phyloP scores from a whole-genome alignment of 257 asterid species.

The Solanum medicagineum region DNA sequence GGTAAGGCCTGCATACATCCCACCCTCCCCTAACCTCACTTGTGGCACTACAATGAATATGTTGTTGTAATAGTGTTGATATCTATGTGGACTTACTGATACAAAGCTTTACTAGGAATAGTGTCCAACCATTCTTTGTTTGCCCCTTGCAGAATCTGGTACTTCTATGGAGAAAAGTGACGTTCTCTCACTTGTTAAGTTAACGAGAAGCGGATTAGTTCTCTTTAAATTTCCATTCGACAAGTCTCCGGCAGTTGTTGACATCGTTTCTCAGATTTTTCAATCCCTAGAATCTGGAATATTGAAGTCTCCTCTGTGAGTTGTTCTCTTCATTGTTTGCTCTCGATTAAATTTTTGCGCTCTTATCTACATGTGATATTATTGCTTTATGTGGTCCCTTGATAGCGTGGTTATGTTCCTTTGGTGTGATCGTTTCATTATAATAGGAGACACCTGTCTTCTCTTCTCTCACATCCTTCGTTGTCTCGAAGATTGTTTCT shows the following conservation, averaged over 20 bases:
- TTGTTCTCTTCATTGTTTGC: background rate
- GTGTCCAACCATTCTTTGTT: background rate
- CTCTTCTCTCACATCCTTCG: background rate
- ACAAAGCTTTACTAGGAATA: background rate
- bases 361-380: background rate
- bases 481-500: background rate
- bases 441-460: background rate
- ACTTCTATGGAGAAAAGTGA: background rate
- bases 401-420: background rate
- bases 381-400: background rate
- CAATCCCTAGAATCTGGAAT: slow-evolving; percentile 22
- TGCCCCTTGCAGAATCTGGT: slow-evolving; percentile 10
- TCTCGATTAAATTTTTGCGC: background rate
- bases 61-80: background rate
- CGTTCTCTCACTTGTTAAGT: slow-evolving; percentile 33
- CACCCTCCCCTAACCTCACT: background rate
- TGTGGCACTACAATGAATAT: background rate
- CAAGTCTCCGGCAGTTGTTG: slow-evolving; percentile 15
- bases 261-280: slow-evolving; percentile 18
- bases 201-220: slow-evolving; percentile 32
- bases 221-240: slow-evolving; percentile 26
- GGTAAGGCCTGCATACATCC: background rate
- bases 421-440: background rate
- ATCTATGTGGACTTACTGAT: background rate
- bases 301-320: slow-evolving; percentile 28